Evolutionary conservation across 78 protist species (phyloP), one percentile per base, ranked within the genome.

Genomic region (Planoprotostelium fungivorum): DNA sequence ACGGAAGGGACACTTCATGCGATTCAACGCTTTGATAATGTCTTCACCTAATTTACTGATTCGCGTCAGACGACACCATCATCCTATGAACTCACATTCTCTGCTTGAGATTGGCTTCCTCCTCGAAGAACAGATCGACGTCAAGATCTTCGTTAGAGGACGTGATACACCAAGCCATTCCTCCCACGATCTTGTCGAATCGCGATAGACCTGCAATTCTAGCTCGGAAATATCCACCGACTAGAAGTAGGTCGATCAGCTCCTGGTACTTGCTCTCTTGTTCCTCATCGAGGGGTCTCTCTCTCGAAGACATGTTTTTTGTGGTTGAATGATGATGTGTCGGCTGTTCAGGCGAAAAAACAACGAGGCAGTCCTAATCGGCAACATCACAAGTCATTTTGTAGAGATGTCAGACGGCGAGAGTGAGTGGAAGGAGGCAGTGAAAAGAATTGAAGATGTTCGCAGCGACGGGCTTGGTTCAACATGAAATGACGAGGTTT

Each of bases 151-250:
- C 95, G 36, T 95, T 91, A n/a, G 89, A 86, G 31, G 91, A 88
- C 35, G 90, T 88, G 88, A 98, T 94, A 86, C 96, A 90, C 99
- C 99, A 98, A 0, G 97, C 95, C 88, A 98, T 89, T 63, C 99
- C 99, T 35, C 99, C 99, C 0, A 97, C 94, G 23, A 94, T 94
- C 63, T 94, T 94, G 90, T 98, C 99, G 38, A 98, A 98, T 83
- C 94, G 93, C 0, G 96, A 89, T 36, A 97, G 93, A 38, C 95
- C 86, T 23, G 73, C 51, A 84, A 98, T 93, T 5, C 99, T 90
- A 0, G 98, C 99, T 28, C 99, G 94, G 88, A 97, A 97, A 93
- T 97, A 97, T 35, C 99, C 99, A n/a, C 97, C 99, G 9, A 96
- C 98, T 0, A 98, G 88, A n/a, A 98, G 94, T 38, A 97, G 89